A percentile compares a stretch with the other conserved stretches of the same genome.
Evolutionary conservation across 192 early-diverging fungal genomes (phyloP).

Genomic region (Piromyces sp.): DNA sequence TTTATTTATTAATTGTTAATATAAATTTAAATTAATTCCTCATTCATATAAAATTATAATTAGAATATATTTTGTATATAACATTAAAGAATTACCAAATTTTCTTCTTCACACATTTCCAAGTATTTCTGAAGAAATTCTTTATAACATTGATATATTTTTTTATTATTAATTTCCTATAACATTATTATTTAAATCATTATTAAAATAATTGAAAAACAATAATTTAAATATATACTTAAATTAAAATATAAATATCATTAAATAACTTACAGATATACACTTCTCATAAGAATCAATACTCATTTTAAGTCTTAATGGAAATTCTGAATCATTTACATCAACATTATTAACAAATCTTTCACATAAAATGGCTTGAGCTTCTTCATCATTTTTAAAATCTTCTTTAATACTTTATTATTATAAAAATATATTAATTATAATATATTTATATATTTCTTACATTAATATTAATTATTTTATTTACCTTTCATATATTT

Average conservation of each 20-base stretch:
- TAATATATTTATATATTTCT: too few species aligned
- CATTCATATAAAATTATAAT: too few species aligned
- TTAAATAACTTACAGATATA: not conserved
- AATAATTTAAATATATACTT: too few species aligned
- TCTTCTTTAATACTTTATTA: not conserved
- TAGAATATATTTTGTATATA: too few species aligned
- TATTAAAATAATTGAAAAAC: too few species aligned
- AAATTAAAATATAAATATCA: too few species aligned
- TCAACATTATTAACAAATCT: not conserved
- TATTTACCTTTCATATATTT: not conserved
- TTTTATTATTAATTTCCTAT: not conserved
- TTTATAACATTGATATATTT: not conserved
- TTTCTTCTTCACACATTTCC: not conserved
- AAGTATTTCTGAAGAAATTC: not conserved
- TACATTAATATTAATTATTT: too few species aligned
- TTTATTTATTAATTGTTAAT: too few species aligned
- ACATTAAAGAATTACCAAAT: not conserved
- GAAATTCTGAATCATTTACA: not conserved
- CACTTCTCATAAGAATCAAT: not conserved
- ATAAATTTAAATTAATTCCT: too few species aligned
- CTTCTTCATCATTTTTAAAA: not conserved
- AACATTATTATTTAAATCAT: too few species aligned
- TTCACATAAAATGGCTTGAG: not conserved
- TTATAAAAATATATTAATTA: not conserved
- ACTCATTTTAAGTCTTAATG: not conserved